Percentiles rank a stretch among this genome's conserved stretches.
Evolutionary conservation across 208 protist genomes (phyloP).

Genomic region (Trypanosoma avium): DNA sequence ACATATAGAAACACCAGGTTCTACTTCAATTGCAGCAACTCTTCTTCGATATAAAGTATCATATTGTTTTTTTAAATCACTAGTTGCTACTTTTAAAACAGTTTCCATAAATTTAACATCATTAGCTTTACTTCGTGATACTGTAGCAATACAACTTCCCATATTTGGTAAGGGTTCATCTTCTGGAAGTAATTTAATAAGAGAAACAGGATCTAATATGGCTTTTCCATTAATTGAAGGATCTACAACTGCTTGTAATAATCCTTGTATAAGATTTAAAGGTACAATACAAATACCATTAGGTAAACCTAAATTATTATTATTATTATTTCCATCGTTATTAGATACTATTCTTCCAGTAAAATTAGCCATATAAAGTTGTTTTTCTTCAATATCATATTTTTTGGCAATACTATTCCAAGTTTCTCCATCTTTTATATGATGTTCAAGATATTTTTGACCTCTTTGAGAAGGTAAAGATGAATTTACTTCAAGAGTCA

Average conservation of each 20-base stretch:
- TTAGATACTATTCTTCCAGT: neutral
- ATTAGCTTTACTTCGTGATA: constrained; percentile 44
- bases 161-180: constrained; percentile 52
- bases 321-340: neutral
- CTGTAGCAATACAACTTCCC: constrained; percentile 42
- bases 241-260: constrained; percentile 56
- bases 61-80: constrained; percentile 46
- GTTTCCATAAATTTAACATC: constrained; percentile 43
- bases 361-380: constrained; percentile 29
- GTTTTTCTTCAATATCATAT: constrained; percentile 39
- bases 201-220: constrained; percentile 47
- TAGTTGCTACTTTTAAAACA: constrained; percentile 42
- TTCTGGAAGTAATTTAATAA: constrained; percentile 45
- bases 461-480: constrained; percentile 26
- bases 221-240: constrained; percentile 41
- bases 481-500: constrained; percentile 37
- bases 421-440: constrained; percentile 42
- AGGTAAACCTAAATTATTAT: neutral
- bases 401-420: constrained; percentile 40
- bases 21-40: constrained; percentile 41
- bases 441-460: constrained; percentile 36
- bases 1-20: constrained; percentile 24
- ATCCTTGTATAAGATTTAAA: constrained; percentile 45
- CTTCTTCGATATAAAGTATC: constrained; percentile 34
- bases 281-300: constrained; percentile 45